phyloP scores from a whole-genome alignment of 164 flowering plant species.

The Macadamia tetraphylla region DNA sequence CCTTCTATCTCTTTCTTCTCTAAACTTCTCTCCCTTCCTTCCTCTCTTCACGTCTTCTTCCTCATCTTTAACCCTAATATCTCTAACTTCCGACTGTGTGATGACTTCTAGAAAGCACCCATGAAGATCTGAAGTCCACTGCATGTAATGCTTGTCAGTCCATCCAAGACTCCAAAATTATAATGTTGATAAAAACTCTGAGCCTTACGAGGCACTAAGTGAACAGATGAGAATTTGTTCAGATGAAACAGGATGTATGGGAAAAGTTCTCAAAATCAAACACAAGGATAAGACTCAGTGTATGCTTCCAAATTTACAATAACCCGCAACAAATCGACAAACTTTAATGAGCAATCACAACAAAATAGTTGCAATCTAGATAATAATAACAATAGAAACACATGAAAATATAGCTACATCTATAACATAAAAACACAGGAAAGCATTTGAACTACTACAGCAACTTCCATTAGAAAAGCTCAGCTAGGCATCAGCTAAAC shows the following conservation, averaged over 20 bases:
- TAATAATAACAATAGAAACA: too few relatives aligned
- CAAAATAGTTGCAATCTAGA: too few relatives aligned
- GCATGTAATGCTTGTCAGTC: slow-evolving; percentile 49
- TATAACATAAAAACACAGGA: neutral
- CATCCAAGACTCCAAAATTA: slow-evolving; percentile 37
- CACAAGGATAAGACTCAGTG: neutral
- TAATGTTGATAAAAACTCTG: slow-evolving; percentile 37
- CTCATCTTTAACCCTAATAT: too few relatives aligned
- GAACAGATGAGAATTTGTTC: slow-evolving; percentile 43
- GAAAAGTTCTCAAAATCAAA: slow-evolving; percentile 4
- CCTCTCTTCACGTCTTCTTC: too few relatives aligned
- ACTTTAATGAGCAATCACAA: neutral
- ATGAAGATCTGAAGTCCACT: slow-evolving; percentile 69
- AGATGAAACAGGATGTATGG: slow-evolving; percentile 43
- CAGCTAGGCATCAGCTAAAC: neutral
- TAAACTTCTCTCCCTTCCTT: too few relatives aligned
- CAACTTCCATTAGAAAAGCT: neutral
- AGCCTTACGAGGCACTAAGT: slow-evolving; percentile 38
- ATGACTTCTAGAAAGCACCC: slow-evolving; percentile 69
- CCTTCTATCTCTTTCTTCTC: too few relatives aligned
- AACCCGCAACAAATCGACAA: neutral
- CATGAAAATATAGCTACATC: neutral
- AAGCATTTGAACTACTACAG: neutral
- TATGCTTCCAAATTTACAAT: neutral
- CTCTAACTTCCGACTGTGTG: slow-evolving; percentile 20